Percentiles rank a stretch among this genome's conserved stretches.
Conservation (phyloP, 257 asterid species). For the Haberlea rhodopensis region DNA sequence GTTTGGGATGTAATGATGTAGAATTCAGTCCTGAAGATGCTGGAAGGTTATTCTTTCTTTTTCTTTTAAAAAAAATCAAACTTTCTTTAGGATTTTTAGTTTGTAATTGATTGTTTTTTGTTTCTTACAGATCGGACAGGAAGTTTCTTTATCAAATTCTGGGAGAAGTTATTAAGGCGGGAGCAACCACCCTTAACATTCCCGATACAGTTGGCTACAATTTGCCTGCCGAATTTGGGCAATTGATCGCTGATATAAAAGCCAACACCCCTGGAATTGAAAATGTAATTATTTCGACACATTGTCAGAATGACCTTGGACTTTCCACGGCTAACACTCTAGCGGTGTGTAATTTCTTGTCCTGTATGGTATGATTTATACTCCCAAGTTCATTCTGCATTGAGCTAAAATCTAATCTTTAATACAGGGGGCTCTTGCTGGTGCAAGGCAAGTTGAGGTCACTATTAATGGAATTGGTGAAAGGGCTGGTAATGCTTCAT, state of each 20-base stretch:
- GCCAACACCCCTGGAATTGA: conserved; percentile 85
- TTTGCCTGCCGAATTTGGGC: conserved; percentile 75
- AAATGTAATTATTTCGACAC: conserved; percentile 85
- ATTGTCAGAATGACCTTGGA: conserved; percentile 98
- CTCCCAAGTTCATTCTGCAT: conserved; percentile 16
- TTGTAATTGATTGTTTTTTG: no score
- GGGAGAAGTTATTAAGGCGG: conserved; percentile 90
- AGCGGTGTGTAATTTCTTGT: conserved; percentile 47
- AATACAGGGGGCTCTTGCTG: conserved; percentile 83
- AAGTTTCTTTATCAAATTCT: conserved; percentile 82
- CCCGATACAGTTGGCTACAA: conserved; percentile 96
- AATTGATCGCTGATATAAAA: conserved; percentile 78
- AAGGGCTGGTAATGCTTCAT: conserved; percentile 97
- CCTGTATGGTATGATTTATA: conserved; percentile 13
- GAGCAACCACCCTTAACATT: conserved; percentile 95
- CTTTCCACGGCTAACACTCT: conserved; percentile 88
- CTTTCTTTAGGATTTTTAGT: no score
- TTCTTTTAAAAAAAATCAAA: conserved; percentile 4
- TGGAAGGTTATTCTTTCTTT: conserved; percentile 60
- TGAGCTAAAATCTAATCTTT: conserved; percentile 25
- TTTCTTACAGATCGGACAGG: conserved; percentile 65
- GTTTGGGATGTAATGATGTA: conserved; percentile 86
- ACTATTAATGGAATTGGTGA: conserved; percentile 98
- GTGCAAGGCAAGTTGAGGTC: conserved; percentile 95
- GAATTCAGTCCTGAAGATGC: conserved; percentile 99